Conservation (phyloP, 106 monocot genomes). For the Narthecium ossifragum region DNA sequence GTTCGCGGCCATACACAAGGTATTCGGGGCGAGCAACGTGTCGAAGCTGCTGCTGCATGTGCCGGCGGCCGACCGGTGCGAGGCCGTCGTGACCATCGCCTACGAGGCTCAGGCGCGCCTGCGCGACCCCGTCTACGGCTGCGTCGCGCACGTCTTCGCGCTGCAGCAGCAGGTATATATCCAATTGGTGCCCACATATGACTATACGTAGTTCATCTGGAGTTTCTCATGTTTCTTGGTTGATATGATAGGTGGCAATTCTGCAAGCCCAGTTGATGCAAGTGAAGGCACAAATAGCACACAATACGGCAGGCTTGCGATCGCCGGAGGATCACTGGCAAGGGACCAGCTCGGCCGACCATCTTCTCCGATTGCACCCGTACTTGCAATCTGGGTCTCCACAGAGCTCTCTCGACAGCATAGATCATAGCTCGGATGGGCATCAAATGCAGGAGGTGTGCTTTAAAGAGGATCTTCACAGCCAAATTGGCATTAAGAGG, state of each 20-base stretch:
- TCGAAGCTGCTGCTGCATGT: slow-evolving; percentile 55
- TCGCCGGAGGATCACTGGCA: slow-evolving; percentile 12
- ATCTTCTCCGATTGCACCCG: slow-evolving; percentile 1
- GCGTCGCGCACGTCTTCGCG: slow-evolving; percentile 63
- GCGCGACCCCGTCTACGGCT: slow-evolving; percentile 67
- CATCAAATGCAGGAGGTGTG: slow-evolving; percentile 5
- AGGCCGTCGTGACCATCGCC: slow-evolving; percentile 52
- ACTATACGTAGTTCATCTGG: not conserved
- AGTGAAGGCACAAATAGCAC: slow-evolving; percentile 39
- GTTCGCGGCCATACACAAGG: slow-evolving; percentile 69
- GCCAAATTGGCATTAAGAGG: slow-evolving; percentile 21
- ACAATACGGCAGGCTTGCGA: slow-evolving; percentile 7
- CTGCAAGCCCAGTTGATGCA: slow-evolving; percentile 72
- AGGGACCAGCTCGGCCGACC: not conserved
- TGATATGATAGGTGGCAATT: slow-evolving; percentile 33
- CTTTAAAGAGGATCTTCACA: slow-evolving; percentile 16
- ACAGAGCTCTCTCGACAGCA: slow-evolving; percentile 17
- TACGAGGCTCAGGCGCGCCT: slow-evolving; percentile 71
- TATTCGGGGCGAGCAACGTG: slow-evolving; percentile 75
- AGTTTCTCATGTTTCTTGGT: not conserved
- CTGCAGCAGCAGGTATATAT: slow-evolving; percentile 52
- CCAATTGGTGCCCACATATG: not conserved
- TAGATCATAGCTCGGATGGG: not conserved
- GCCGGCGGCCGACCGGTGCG: slow-evolving; percentile 39
- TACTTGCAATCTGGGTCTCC: slow-evolving; percentile 1